Evolutionary conservation across 192 early-diverging fungal genomes (phyloP), one percentile per base, ranked within the genome.

Genomic region (Linnemannia exigua): DNA sequence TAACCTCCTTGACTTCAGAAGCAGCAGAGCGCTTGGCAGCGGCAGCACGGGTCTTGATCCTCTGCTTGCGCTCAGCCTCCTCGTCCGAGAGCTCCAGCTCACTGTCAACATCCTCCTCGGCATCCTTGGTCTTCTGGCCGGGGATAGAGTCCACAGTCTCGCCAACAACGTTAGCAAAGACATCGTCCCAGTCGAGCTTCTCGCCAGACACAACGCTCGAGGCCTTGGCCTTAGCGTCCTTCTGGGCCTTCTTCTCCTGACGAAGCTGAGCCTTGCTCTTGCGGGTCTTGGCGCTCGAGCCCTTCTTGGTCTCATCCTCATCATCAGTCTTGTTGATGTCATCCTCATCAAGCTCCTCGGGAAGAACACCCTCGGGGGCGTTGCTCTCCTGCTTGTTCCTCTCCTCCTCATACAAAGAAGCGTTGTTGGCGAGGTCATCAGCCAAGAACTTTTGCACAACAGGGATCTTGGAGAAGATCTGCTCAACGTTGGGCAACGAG

Each of bases 381-480:
- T 90, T 91, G 77, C 89, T 82, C 71, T 89, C 89, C 61, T 91
- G 81, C 87, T 92, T 92, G 70, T 88, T 83, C 46, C 75, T 87
- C 75, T 89, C 90, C 37, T 89, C 89, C 76, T 90, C 91, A 46
- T 92, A 79, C 69, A 92, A 58, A 2, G 88, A 87, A 47, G 91
- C 90, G 76, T 91, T 92, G 41, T 92, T 92, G 66, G 89, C 93
- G 84, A 98, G 88, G 87, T 99, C 97, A 41, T 97, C 94, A 8
- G 93, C 92, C 79, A 97, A 81, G 79, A 96, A 99, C 20, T 96
- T 93, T 19, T 96, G 90, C 67, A 93, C 88, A 4, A 99, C 97
- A 22, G 91, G 93, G 72, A 99, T 99, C 91, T 99, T 98, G 87
- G 92, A 93, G 82, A 99, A 97, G 80, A 93, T 84, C 87, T 99